phyloP scores from a whole-genome alignment of 2,329 filamentous ascomycete species.

The Achaetomium macrosporum region DNA sequence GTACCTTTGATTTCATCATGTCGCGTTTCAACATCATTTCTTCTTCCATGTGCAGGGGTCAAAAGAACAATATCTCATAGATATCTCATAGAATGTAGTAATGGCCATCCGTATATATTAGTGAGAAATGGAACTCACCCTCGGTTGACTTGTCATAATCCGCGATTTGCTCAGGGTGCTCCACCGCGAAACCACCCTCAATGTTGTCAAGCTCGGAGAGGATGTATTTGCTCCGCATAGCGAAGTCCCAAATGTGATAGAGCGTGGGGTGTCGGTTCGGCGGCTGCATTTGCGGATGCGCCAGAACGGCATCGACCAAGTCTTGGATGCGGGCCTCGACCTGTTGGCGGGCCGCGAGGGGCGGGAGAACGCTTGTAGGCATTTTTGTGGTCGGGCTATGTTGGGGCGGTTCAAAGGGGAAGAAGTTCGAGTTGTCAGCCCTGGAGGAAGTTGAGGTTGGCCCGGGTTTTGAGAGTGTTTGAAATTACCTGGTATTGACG shows the following conservation, averaged over 20 bases:
- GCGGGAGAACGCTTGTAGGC: constrained; percentile 11
- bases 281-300: constrained; percentile 27
- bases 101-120: no score
- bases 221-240: constrained; percentile 37
- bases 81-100: no score
- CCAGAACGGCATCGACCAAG: constrained; percentile 28
- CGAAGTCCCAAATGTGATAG: constrained; percentile 38
- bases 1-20: constrained; percentile 15
- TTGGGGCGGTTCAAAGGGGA: no score
- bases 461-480: constrained; percentile 19
- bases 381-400: background rate
- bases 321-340: constrained; percentile 26
- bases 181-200: constrained; percentile 28
- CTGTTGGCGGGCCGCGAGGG: constrained; percentile 23
- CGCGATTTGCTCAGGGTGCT: constrained; percentile 33
- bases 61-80: no score
- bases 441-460: background rate
- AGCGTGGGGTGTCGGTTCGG: constrained; percentile 30
- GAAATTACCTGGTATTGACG: no score
- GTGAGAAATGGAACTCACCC: no score
- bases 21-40: no score
- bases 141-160: constrained; percentile 15
- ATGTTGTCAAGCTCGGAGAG: constrained; percentile 38
- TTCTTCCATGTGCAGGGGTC: no score
- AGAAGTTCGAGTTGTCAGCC: background rate